These are phyloP conservation scores for Colletotrichum scovillei DNA, from an alignment of 2,329 filamentous ascomycete species.

Conservation along the genomic window DNA sequence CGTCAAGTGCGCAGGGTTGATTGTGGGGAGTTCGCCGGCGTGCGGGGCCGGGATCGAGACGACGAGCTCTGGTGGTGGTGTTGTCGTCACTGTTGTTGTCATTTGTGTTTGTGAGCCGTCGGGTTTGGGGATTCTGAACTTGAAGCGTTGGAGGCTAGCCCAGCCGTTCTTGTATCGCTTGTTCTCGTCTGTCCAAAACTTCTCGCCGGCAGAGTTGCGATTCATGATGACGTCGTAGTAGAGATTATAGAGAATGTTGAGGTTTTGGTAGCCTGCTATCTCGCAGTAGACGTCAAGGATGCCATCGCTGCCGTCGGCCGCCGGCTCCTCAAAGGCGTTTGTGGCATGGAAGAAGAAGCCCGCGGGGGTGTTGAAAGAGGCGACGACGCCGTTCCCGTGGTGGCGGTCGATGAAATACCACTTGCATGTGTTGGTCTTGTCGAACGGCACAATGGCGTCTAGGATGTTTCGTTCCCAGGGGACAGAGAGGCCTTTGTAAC, in stretches of 20 bases:
- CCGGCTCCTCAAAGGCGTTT: slow-evolving; percentile 77
- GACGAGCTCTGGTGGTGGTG: slow-evolving; percentile 20
- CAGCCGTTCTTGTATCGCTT: slow-evolving; percentile 49
- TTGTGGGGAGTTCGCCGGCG: slow-evolving; percentile 72
- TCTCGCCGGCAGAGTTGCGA: slow-evolving; percentile 56
- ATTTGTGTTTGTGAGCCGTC: not conserved
- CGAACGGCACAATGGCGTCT: slow-evolving; percentile 74
- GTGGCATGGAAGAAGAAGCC: slow-evolving; percentile 85
- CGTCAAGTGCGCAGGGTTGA: slow-evolving; percentile 68
- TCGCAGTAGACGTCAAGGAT: slow-evolving; percentile 71
- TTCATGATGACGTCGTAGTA: slow-evolving; percentile 77
- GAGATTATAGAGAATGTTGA: slow-evolving; percentile 73
- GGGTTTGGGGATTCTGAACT: slow-evolving; percentile 49
- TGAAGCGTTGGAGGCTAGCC: slow-evolving; percentile 56
- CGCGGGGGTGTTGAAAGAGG: slow-evolving; percentile 73
- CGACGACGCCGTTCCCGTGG: slow-evolving; percentile 72
- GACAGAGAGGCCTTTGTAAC: slow-evolving; percentile 67
- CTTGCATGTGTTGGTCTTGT: slow-evolving; percentile 63
- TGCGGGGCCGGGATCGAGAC: slow-evolving; percentile 61
- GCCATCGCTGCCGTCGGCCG: slow-evolving; percentile 42
- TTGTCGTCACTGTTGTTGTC: slow-evolving; percentile 31
- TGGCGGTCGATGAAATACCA: slow-evolving; percentile 83
- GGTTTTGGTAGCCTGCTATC: slow-evolving; percentile 70
- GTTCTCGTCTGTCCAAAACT: slow-evolving; percentile 54
- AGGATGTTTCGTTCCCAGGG: slow-evolving; percentile 75